Percentiles rank a stretch among this genome's conserved stretches.
phyloP scores from a whole-genome alignment of 1,284 basidiomycete species.

The Gomphus bonarii region DNA sequence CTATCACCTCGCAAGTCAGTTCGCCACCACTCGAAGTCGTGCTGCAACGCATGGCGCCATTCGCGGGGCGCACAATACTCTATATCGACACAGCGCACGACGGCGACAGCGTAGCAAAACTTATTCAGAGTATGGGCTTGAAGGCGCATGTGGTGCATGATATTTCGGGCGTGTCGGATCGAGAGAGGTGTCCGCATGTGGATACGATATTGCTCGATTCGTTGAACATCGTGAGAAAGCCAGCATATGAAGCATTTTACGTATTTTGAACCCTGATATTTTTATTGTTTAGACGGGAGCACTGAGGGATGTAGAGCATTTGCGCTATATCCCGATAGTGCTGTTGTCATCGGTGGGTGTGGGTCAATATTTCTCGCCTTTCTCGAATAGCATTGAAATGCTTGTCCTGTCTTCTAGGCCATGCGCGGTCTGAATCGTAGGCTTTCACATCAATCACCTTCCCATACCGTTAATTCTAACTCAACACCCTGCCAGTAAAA shows the following conservation, averaged over 20 bases:
- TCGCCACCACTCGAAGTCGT: constrained; percentile 64
- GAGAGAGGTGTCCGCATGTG: constrained; percentile 78
- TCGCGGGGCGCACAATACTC: constrained; percentile 71
- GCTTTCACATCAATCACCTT: too few species aligned
- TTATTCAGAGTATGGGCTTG: constrained; percentile 78
- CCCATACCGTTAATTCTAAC: too few species aligned
- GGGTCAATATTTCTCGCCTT: not conserved
- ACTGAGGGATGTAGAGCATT: constrained; percentile 86
- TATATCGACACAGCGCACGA: constrained; percentile 86
- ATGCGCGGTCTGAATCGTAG: constrained; percentile 66
- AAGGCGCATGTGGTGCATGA: constrained; percentile 72
- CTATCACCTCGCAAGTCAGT: constrained; percentile 78
- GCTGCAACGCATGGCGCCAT: constrained; percentile 68
- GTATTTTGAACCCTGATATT: constrained; percentile 6
- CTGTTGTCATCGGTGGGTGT: constrained; percentile 66
- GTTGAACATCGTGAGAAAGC: constrained; percentile 68
- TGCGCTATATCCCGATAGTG: constrained; percentile 95
- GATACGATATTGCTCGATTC: constrained; percentile 96
- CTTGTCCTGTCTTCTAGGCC: constrained; percentile 21
- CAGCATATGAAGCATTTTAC: too few species aligned
- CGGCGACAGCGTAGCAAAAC: constrained; percentile 64
- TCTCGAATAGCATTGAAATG: not conserved
- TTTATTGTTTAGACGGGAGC: constrained; percentile 58
- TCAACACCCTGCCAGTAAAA: constrained; percentile 44
- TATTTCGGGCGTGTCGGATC: constrained; percentile 70